Conservation (phyloP, 805 yeast species). For the Sugiyamaella marilandica region DNA sequence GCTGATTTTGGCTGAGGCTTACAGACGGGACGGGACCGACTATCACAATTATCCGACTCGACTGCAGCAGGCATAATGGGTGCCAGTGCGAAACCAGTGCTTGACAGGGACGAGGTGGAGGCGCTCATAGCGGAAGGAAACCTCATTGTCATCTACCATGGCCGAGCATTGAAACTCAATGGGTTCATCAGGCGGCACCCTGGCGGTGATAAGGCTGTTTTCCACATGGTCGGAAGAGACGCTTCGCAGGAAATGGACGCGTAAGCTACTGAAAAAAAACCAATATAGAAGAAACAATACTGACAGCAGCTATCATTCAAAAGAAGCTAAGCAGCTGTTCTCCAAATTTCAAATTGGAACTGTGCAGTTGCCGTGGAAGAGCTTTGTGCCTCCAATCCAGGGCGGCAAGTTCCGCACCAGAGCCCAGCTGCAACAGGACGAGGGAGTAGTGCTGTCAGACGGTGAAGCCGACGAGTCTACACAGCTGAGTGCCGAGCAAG, state of each 20-base stretch:
- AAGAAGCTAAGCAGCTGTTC: conserved; percentile 50
- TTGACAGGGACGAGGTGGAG: conserved; percentile 47
- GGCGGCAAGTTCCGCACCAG: conserved; percentile 53
- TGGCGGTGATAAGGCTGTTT: conserved; percentile 82
- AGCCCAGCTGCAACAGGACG: conserved; percentile 27
- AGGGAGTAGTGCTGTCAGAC: conserved; percentile 20
- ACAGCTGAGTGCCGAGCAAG: conserved; percentile 41
- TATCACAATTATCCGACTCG: too few relatives aligned
- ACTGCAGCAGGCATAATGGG: not conserved
- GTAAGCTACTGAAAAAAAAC: too few relatives aligned
- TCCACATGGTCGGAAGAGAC: conserved; percentile 82
- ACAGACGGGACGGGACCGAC: too few relatives aligned
- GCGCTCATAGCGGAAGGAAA: conserved; percentile 62
- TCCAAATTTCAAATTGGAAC: conserved; percentile 59
- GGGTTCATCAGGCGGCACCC: conserved; percentile 74
- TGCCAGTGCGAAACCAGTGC: not conserved
- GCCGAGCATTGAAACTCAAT: conserved; percentile 58
- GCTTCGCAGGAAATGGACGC: conserved; percentile 90
- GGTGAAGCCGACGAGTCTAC: not conserved
- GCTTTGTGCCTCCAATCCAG: conserved; percentile 82
- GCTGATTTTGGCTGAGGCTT: not conserved
- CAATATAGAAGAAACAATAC: too few relatives aligned
- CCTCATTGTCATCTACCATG: conserved; percentile 61
- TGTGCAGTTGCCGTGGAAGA: conserved; percentile 62
- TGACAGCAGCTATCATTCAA: conserved; percentile 28